Evolutionary conservation across 2,329 filamentous ascomycete species (phyloP), one percentile per base, ranked within the genome.

Genomic region (Xylariaceae sp.): DNA sequence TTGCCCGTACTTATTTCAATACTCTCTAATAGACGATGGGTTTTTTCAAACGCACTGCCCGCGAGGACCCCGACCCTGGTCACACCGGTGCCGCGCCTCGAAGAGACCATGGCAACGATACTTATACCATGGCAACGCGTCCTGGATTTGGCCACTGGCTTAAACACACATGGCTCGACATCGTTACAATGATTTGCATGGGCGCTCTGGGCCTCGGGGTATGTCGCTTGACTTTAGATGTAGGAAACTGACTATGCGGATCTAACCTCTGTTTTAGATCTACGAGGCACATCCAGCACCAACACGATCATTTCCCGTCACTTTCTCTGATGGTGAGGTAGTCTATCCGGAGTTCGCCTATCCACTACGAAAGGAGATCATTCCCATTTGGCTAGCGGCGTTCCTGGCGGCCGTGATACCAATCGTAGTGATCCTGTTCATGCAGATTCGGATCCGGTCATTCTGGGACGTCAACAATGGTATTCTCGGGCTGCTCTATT

Each of bases 391-490:
- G 84, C 77, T 83, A 1, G 87, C 88, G 9, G 88, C 88, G 1
- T 72, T 91, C 18, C 76, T 91, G 18, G 86, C 83, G 14, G 75
- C 81, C 26, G 69, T 90, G 2, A 75, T 91, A 20, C 88, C 89
- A 7, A 87, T 91, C 65, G 70, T 78, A 59, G 73, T 89, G 69
- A 84, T 91, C 65, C 73, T 89, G 2, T 63, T 86, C 51, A 81
- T 86, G 74, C 88, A 91, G 71, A 80, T 90, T 63, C 83, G 87
- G 47, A 78, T 90, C 45, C 82, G 84, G 52, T 86, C 82, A 7
- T 88, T 88, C 75, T 88, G 85, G 85, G 85, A 88, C 53, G 75
- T 85, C 66, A 90, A 90, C 76, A 91, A 91, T 68, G 88, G 82
- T 44, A 76, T 86, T 47, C 79, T 90, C 46, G 89, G 88, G 14